phyloP scores from a whole-genome alignment of 148 eudicot genomes.

The Polygonum aviculare region DNA sequence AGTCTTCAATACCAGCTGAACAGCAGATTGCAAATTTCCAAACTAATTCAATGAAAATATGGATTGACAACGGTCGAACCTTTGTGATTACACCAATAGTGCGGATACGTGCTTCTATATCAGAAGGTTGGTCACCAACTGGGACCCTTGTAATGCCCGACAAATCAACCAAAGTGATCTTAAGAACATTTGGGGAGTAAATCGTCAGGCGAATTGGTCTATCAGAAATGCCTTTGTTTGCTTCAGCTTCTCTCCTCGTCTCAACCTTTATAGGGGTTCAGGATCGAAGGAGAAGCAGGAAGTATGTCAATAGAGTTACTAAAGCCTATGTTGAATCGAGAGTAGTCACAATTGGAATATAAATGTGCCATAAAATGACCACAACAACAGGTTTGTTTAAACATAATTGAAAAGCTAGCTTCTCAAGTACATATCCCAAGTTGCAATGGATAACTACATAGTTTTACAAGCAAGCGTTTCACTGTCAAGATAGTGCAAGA shows the following conservation, averaged over 20 bases:
- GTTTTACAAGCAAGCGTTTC: neutral
- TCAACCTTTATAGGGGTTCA: slow-evolving; percentile 31
- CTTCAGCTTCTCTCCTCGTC: slow-evolving; percentile 63
- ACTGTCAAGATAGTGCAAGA: neutral
- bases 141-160: slow-evolving; percentile 80
- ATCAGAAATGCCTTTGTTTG: slow-evolving; percentile 54
- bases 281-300: neutral
- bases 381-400: neutral
- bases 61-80: slow-evolving; percentile 31
- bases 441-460: neutral
- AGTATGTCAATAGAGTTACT: neutral
- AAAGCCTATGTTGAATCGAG: neutral
- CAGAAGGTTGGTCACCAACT: slow-evolving; percentile 67
- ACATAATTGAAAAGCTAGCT: neutral
- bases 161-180: slow-evolving; percentile 62
- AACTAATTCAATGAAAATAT: neutral
- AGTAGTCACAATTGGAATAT: neutral
- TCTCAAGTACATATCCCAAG: neutral
- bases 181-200: slow-evolving; percentile 52
- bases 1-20: neutral
- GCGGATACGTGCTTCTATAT: slow-evolving; percentile 55
- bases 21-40: neutral
- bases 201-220: slow-evolving; percentile 52
- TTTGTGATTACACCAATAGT: slow-evolving; percentile 93
- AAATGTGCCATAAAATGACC: neutral